These are phyloP conservation scores for Trametes cinnabarina DNA, from an alignment of 768 basidiomycete species.

Conservation along the genomic window DNA sequence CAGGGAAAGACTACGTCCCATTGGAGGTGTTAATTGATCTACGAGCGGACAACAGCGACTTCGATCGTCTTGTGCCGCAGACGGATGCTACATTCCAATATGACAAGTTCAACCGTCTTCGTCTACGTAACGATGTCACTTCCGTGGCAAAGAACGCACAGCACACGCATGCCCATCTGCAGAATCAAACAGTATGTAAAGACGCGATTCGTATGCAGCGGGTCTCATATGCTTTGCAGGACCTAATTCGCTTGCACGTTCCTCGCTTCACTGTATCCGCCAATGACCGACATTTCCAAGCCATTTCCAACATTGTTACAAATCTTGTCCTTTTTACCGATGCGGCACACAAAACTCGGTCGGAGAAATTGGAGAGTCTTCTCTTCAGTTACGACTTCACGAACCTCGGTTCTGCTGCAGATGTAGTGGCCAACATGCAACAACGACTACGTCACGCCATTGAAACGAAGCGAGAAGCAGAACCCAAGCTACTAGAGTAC, in stretches of 20 bases:
- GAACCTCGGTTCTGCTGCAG: slow-evolving; percentile 67
- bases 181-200: slow-evolving; percentile 57
- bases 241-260: slow-evolving; percentile 76
- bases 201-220: background rate
- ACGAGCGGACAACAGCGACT: slow-evolving; percentile 74
- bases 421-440: slow-evolving; percentile 72
- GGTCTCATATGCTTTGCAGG: slow-evolving; percentile 43
- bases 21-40: slow-evolving; percentile 87
- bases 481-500: slow-evolving; percentile 37
- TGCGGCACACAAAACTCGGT: slow-evolving; percentile 72
- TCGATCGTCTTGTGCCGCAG: slow-evolving; percentile 88
- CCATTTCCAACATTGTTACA: slow-evolving; percentile 83
- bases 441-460: slow-evolving; percentile 62
- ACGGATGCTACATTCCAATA: slow-evolving; percentile 83
- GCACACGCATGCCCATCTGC: slow-evolving; percentile 49
- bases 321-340: slow-evolving; percentile 90
- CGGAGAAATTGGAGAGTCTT: slow-evolving; percentile 77
- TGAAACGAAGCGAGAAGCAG: slow-evolving; percentile 47
- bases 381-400: slow-evolving; percentile 88
- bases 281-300: slow-evolving; percentile 75
- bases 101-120: slow-evolving; percentile 92
- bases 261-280: slow-evolving; percentile 88
- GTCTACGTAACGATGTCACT: slow-evolving; percentile 71
- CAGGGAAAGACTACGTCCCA: slow-evolving; percentile 64
- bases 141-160: slow-evolving; percentile 44